Base-by-base conservation (phyloP, 2,329 filamentous ascomycete genomes). In the Escovopsis sp. region DNA sequence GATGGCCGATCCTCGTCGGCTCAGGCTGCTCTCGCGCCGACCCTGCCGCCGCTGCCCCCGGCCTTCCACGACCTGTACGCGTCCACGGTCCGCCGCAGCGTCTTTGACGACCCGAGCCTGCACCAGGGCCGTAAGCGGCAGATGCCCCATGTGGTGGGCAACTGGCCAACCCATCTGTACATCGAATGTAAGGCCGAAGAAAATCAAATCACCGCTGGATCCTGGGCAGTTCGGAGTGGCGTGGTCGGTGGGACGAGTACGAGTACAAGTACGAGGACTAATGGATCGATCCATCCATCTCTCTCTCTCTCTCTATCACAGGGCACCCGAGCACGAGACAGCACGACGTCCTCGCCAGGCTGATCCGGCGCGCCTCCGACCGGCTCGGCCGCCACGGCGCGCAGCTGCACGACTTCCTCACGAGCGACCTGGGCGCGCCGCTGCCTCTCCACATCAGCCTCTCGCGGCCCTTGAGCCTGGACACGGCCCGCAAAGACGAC, bases 91-190 rank as follows among this genome's bases (percentile, higher is more conserved):
- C 78, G 89, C 47, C 69, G 82, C 47, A 84, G 82, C 60, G 80
- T 81, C 34, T 71, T 68, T 51, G 91, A 96, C 61, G 83, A 94
- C 55, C 87, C 89, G 1, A 70, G 71, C 45, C 68, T 96, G 44
- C 91, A 98, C 59, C 82, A 81, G 29, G 91, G 91, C 41, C 79
- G 89, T 37, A 85, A 80, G 56, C 76, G 91, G 35, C 74, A 81
- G 43, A 83, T 78, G 39, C 88, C 89, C 20, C 91, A 98, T 61
- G 68, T 89, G 24, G 75, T 79, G 45, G 91, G 91, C 45, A 85
- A 87, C 59, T 98, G 91, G 91, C 86, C 89, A 1, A 86, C 80
- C 30, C 89, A 96, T 61, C 58, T 96, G 37, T 96, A 94, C 59
- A 68, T 94, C 43, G 89, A 96, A 65, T 98, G 91, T 93, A 70